These are phyloP conservation scores for Vanrija pseudolonga DNA, from an alignment of 1,284 basidiomycete species.

Conservation along the genomic window DNA sequence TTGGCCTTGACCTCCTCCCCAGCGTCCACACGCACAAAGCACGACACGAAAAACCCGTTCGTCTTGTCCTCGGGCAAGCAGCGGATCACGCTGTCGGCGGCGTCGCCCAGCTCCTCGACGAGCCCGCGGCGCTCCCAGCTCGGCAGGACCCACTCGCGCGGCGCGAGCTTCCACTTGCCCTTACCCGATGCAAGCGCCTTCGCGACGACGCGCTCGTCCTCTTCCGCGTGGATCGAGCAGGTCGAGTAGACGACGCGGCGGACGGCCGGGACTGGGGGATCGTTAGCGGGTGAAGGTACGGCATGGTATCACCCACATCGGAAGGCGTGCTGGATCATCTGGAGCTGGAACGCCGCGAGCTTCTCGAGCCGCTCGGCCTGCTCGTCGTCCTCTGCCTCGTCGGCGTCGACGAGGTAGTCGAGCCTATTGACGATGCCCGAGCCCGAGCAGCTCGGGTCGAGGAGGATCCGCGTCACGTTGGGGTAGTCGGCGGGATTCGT, in stretches of 20 bases:
- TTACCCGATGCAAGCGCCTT: conserved; percentile 60
- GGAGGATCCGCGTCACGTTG: conserved; percentile 74
- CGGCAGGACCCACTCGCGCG: conserved; percentile 63
- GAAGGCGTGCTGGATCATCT: conserved; percentile 92
- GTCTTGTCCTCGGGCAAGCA: conserved; percentile 83
- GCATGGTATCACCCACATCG: conserved; percentile 69
- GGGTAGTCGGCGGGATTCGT: conserved; percentile 63
- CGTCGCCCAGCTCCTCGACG: conserved; percentile 57
- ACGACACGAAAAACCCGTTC: conserved; percentile 92
- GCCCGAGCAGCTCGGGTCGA: conserved; percentile 91
- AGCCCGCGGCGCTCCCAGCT: conserved; percentile 74
- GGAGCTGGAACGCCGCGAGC: conserved; percentile 80
- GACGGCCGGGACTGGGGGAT: conserved; percentile 59
- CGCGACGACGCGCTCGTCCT: conserved; percentile 84
- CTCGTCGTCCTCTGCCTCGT: conserved; percentile 24
- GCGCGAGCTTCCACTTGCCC: conserved; percentile 63
- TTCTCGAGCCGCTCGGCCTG: conserved; percentile 64
- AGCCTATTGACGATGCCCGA: conserved; percentile 87
- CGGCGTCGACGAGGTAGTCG: conserved; percentile 70
- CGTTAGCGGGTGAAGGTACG: neutral
- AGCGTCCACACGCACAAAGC: conserved; percentile 58
- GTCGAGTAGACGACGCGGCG: conserved; percentile 89
- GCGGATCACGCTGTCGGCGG: conserved; percentile 67
- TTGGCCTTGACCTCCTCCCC: conserved; percentile 7
- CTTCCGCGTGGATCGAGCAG: conserved; percentile 83